These are phyloP conservation scores for Talinum fruticosum DNA, from an alignment of 148 eudicot species.

Conservation along the genomic window DNA sequence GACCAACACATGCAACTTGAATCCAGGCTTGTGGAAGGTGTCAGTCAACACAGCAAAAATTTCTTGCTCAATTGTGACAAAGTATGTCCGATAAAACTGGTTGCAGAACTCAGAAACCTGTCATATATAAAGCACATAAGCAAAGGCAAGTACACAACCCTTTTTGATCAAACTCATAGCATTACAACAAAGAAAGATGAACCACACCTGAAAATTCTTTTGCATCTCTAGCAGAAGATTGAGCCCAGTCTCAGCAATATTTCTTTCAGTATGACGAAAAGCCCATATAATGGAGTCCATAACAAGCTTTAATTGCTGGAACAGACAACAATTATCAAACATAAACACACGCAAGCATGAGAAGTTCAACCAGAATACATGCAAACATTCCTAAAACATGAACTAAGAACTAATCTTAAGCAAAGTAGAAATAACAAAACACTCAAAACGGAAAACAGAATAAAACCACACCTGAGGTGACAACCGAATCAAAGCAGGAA, in stretches of 20 bases:
- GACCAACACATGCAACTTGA: constrained; percentile 90
- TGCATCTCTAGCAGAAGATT: constrained; percentile 91
- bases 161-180: background rate
- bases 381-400: background rate
- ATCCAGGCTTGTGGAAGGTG: constrained; percentile 98
- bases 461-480: constrained; percentile 65
- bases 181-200: constrained; percentile 6
- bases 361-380: background rate
- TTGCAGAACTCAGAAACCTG: constrained; percentile 84
- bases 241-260: constrained; percentile 97
- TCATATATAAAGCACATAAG: constrained; percentile 19
- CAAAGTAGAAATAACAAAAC: background rate
- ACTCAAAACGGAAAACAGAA: background rate
- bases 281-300: constrained; percentile 99
- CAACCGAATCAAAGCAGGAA: constrained; percentile 76
- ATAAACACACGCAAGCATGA: background rate
- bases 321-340: background rate
- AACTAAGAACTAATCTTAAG: background rate
- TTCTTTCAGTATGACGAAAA: constrained; percentile 96
- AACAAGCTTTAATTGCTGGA: constrained; percentile 92
- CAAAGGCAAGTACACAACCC: constrained; percentile 17
- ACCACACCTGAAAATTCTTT: constrained; percentile 84
- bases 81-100: constrained; percentile 84
- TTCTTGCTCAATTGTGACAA: constrained; percentile 89
- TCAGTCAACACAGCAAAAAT: constrained; percentile 93